Conservation (phyloP, 768 basidiomycete species). For the Xerocomellus amylosporus region DNA sequence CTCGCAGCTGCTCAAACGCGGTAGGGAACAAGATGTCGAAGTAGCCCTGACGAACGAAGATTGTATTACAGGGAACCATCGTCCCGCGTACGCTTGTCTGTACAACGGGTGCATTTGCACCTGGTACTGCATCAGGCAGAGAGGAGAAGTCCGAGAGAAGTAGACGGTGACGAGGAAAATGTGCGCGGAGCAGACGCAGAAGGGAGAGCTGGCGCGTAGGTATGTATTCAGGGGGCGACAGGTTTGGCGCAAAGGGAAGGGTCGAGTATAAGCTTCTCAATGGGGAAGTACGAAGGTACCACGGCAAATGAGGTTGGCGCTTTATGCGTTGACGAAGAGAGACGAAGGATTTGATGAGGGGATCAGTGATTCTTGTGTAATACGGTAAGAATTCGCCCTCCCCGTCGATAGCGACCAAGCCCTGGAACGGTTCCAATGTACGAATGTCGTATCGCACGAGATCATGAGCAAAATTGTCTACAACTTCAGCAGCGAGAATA, state of each 20-base stretch:
- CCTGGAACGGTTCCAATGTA: slow-evolving; percentile 81
- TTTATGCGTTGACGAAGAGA: slow-evolving; percentile 57
- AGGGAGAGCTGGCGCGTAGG: slow-evolving; percentile 89
- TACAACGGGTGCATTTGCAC: slow-evolving; percentile 79
- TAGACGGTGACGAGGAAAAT: slow-evolving; percentile 92
- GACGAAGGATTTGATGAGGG: slow-evolving; percentile 77
- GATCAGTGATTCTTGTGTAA: slow-evolving; percentile 83
- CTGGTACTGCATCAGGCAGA: slow-evolving; percentile 78
- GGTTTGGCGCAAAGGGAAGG: slow-evolving; percentile 88
- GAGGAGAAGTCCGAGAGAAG: slow-evolving; percentile 91
- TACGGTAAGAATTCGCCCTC: slow-evolving; percentile 80
- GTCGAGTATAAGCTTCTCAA: slow-evolving; percentile 63
- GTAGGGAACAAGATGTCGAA: slow-evolving; percentile 99
- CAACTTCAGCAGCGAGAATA: slow-evolving; percentile 92
- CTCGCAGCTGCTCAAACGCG: slow-evolving; percentile 75
- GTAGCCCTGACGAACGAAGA: slow-evolving; percentile 91
- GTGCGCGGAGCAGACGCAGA: slow-evolving; percentile 71
- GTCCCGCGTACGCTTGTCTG: slow-evolving; percentile 86
- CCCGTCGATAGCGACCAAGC: slow-evolving; percentile 71
- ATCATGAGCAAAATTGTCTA: slow-evolving; percentile 99
- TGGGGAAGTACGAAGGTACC: slow-evolving; percentile 49
- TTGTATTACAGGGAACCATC: slow-evolving; percentile 85
- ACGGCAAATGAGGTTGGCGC: slow-evolving; percentile 57
- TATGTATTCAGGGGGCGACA: slow-evolving; percentile 84
- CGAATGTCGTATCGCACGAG: slow-evolving; percentile 84